Evolutionary conservation across 2,329 filamentous ascomycete species (phyloP).

Genomic region (Coniochaeta sp.): DNA sequence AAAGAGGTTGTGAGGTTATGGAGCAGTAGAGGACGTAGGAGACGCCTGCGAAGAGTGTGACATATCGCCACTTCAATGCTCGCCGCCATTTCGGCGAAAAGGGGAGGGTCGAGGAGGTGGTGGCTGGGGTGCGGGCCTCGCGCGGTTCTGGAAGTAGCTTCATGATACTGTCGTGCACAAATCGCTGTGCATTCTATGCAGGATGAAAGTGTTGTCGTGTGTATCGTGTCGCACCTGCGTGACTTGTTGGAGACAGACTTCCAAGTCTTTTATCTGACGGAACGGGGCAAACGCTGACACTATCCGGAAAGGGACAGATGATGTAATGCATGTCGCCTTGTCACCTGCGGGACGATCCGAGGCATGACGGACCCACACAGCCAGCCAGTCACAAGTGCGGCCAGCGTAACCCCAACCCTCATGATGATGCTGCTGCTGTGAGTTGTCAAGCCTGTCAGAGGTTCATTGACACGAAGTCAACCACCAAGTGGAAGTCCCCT

Average conservation of each 20-base stretch:
- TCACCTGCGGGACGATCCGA: too few species aligned
- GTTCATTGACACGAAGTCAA: too few species aligned
- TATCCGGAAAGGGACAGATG: too few species aligned
- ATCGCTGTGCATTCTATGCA: background rate
- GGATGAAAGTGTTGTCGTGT: too few species aligned
- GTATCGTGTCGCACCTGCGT: background rate
- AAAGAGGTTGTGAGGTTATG: slow-evolving; percentile 30
- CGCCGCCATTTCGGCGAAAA: background rate
- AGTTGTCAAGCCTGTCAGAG: too few species aligned
- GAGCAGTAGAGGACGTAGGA: slow-evolving; percentile 32
- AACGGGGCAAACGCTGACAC: background rate
- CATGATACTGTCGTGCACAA: background rate
- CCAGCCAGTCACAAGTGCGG: too few species aligned
- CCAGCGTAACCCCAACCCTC: too few species aligned
- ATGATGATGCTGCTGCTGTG: too few species aligned
- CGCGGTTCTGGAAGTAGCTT: background rate
- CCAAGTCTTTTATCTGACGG: background rate
- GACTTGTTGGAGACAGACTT: background rate
- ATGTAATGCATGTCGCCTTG: background rate
- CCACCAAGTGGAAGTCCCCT: too few species aligned
- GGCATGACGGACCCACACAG: too few species aligned
- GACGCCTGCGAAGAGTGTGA: slow-evolving; percentile 18
- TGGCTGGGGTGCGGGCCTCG: background rate
- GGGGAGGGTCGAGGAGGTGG: background rate
- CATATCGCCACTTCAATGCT: slow-evolving; percentile 19